These are phyloP conservation scores for Nemania sp. DNA, from an alignment of 2,329 filamentous ascomycete genomes.

Conservation along the genomic window DNA sequence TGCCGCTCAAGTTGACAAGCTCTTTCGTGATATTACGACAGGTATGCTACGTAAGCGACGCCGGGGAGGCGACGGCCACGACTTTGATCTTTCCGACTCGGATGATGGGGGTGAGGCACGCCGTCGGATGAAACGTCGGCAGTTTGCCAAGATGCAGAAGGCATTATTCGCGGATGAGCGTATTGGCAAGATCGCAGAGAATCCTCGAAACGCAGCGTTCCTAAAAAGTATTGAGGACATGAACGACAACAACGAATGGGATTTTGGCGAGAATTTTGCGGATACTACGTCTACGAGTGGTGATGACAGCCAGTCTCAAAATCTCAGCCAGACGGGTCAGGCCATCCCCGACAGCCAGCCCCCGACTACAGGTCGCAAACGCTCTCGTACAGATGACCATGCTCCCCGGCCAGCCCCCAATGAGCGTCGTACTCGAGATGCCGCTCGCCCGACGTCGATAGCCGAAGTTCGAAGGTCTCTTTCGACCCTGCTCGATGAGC, in stretches of 20 bases:
- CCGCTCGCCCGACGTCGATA: slow-evolving; percentile 77
- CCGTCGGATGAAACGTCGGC: slow-evolving; percentile 83
- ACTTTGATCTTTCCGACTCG: slow-evolving; percentile 88
- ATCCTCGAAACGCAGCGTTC: slow-evolving; percentile 91
- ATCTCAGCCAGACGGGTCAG: slow-evolving; percentile 49
- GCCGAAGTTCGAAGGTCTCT: slow-evolving; percentile 86
- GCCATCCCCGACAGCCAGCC: slow-evolving; percentile 66
- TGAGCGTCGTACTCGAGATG: slow-evolving; percentile 70
- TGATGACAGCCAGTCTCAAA: slow-evolving; percentile 55
- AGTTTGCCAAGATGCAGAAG: slow-evolving; percentile 92
- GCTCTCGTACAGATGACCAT: slow-evolving; percentile 47
- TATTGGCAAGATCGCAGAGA: slow-evolving; percentile 88
- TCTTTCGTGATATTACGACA: slow-evolving; percentile 92
- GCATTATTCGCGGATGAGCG: slow-evolving; percentile 89
- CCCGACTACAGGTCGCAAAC: slow-evolving; percentile 54
- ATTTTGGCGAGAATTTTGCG: slow-evolving; percentile 72
- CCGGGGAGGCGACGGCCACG: slow-evolving; percentile 68
- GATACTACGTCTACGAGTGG: slow-evolving; percentile 55
- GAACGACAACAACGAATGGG: slow-evolving; percentile 79
- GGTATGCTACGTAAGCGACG: slow-evolving; percentile 85
- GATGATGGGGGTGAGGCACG: slow-evolving; percentile 86
- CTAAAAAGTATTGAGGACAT: slow-evolving; percentile 88
- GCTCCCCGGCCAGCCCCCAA: slow-evolving; percentile 67
- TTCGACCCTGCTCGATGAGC: slow-evolving; percentile 83
- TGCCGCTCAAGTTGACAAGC: slow-evolving; percentile 88